Evolutionary conservation across 371 early-diverging fungal genomes (phyloP), one percentile per base, ranked within the genome.

Genomic region (Rhizomucor miehei): DNA sequence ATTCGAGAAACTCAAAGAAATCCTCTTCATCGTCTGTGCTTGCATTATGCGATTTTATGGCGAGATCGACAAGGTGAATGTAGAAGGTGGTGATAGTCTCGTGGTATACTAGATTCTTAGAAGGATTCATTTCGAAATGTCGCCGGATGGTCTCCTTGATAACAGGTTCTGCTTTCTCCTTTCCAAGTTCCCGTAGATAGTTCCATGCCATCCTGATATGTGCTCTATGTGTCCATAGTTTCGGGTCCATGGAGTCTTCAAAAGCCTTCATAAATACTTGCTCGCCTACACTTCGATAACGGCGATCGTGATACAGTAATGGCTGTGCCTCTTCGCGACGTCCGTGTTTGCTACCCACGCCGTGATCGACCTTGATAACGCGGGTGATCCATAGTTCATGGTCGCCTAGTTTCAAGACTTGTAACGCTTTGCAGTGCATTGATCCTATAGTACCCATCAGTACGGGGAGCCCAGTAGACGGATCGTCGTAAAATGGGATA

Each of bases 371-470:
- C 51, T 77, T 79, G 44, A 71, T 57, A 0, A 89, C 86, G 16
- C 73, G 64, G 3, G 79, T 80, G 45, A 84, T 81, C 86, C 86
- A 86, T 45, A 85, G 64, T 52, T 85, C 84, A 59, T 89, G 89
- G 56, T 86, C 86, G 0, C 89, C 89, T 0, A 85, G 64, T 20
- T 63, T 60, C 43, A 84, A 52, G 9, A 75, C 77, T 29, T 76
- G 71, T 24, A 70, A 62, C 0, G 60, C 59, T 50, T 72, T 60
- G 46, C 89, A 89, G 34, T 85, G 74, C 71, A 89, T 69, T 5
- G 84, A 84, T 1, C 86, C 85, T 5, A 89, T 38, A 9, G 82
- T 84, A 2, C 81, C 78, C 59, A 75, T 73, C 14, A 89, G 50
- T 0, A 89, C 82, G 0, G 87, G 87, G 0, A 85, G 48, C 2